Evolutionary conservation across 257 asterid species (phyloP).

Genomic region (Henckelia pumila): DNA sequence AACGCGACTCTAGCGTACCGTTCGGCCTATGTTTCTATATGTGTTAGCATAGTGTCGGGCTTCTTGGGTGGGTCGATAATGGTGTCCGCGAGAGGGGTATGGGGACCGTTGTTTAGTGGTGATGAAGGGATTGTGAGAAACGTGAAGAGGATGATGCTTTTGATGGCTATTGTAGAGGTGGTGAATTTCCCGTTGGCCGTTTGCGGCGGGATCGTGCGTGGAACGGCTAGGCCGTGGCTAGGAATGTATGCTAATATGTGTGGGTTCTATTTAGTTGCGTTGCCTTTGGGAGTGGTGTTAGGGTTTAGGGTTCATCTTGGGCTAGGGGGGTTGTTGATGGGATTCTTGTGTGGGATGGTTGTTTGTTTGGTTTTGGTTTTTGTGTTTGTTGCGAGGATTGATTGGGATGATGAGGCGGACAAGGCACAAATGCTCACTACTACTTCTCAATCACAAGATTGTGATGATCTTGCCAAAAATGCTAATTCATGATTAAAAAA

Average conservation of each 20-base stretch:
- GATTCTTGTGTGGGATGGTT: constrained; percentile 61
- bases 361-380: constrained; percentile 56
- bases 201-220: constrained; percentile 84
- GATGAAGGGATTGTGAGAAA: constrained; percentile 41
- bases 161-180: constrained; percentile 65
- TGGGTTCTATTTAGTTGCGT: constrained; percentile 68
- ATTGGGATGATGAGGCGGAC: constrained; percentile 65
- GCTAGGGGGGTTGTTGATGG: constrained; percentile 63
- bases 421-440: constrained; percentile 46
- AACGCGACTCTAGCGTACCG: constrained; percentile 34
- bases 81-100: constrained; percentile 48
- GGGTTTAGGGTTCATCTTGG: constrained; percentile 61
- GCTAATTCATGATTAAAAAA: background rate
- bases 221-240: constrained; percentile 79
- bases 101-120: constrained; percentile 68
- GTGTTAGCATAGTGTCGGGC: constrained; percentile 36
- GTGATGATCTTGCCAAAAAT: constrained; percentile 5
- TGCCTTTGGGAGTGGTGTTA: constrained; percentile 62
- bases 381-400: constrained; percentile 53
- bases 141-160: constrained; percentile 50
- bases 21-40: constrained; percentile 42
- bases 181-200: constrained; percentile 78
- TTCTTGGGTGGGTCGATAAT: constrained; percentile 44
- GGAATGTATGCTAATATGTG: constrained; percentile 68
- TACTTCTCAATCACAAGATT: constrained; percentile 14